Evolutionary conservation across 768 basidiomycete genomes (phyloP).

Genomic region (Phlegmacium glaucopus): DNA sequence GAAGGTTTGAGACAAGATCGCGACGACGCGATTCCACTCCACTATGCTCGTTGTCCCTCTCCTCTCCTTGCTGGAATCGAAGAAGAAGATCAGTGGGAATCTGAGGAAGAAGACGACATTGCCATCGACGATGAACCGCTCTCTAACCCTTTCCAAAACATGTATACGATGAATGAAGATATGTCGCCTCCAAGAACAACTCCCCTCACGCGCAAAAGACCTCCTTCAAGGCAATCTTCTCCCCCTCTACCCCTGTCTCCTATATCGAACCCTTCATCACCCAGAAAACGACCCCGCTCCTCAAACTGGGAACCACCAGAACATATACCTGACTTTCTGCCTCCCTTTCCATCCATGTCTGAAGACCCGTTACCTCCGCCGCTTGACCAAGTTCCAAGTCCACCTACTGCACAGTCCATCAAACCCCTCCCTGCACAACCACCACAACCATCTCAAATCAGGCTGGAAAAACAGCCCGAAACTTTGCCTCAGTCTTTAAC

Average conservation of each 20-base stretch:
- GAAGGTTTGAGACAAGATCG: conserved; percentile 54
- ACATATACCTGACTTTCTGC: conserved; percentile 64
- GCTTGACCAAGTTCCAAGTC: conserved; percentile 22
- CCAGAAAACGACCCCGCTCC: conserved; percentile 56
- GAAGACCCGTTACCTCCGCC: conserved; percentile 28
- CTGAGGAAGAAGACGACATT: conserved; percentile 22
- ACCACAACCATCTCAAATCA: conserved; percentile 29
- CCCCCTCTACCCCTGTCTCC: conserved; percentile 52
- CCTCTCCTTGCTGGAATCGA: conserved; percentile 30
- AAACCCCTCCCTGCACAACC: conserved; percentile 27
- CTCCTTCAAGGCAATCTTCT: conserved; percentile 26
- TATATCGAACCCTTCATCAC: conserved; percentile 54
- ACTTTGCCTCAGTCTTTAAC: conserved; percentile 43
- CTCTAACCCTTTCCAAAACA: neutral
- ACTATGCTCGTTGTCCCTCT: conserved; percentile 37
- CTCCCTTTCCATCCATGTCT: conserved; percentile 54
- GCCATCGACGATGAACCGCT: conserved; percentile 10
- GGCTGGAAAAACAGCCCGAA: conserved; percentile 35
- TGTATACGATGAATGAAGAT: conserved; percentile 28
- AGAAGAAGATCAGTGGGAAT: conserved; percentile 28
- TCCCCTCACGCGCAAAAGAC: conserved; percentile 23
- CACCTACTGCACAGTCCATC: conserved; percentile 34
- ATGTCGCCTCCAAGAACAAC: conserved; percentile 10
- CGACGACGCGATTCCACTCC: conserved; percentile 54
- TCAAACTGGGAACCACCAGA: conserved; percentile 58